phyloP scores from a whole-genome alignment of 1,139 yeast species.

The Suhomyces ambrosiae region DNA sequence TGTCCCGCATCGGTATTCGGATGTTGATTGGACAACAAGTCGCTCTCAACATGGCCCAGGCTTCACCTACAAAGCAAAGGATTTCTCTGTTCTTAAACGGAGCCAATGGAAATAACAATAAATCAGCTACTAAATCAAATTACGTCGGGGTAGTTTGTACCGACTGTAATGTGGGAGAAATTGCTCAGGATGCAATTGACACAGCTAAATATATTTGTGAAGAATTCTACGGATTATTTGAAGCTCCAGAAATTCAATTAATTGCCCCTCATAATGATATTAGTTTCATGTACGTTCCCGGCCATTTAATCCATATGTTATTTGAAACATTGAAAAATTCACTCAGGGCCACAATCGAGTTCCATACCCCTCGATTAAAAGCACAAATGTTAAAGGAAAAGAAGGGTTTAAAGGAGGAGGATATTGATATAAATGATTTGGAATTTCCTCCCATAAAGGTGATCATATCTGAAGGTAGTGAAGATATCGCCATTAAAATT shows the following conservation, averaged over 20 bases:
- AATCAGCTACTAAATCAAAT: slow-evolving; percentile 32
- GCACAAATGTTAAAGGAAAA: slow-evolving; percentile 42
- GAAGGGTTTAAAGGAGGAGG: slow-evolving; percentile 44
- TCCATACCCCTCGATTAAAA: slow-evolving; percentile 52
- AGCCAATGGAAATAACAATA: slow-evolving; percentile 16
- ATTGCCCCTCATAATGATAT: slow-evolving; percentile 69
- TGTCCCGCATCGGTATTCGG: slow-evolving; percentile 85
- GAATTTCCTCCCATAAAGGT: slow-evolving; percentile 83
- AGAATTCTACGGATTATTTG: slow-evolving; percentile 81
- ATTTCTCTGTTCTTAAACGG: slow-evolving; percentile 41
- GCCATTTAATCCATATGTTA: slow-evolving; percentile 85
- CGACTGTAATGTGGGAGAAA: slow-evolving; percentile 74
- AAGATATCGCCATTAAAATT: slow-evolving; percentile 89
- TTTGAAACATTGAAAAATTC: slow-evolving; percentile 86
- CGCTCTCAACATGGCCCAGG: slow-evolving; percentile 71
- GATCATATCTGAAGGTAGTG: slow-evolving; percentile 87
- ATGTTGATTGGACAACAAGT: slow-evolving; percentile 90
- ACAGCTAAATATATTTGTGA: slow-evolving; percentile 87
- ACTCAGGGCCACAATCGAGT: slow-evolving; percentile 81
- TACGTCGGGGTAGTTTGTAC: slow-evolving; percentile 88
- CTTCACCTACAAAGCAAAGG: slow-evolving; percentile 46
- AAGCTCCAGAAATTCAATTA: slow-evolving; percentile 77
- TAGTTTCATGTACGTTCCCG: slow-evolving; percentile 85
- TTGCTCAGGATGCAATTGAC: slow-evolving; percentile 83
- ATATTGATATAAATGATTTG: slow-evolving; percentile 62